phyloP scores from a whole-genome alignment of 768 basidiomycete genomes.

The Tricholoma terreum region DNA sequence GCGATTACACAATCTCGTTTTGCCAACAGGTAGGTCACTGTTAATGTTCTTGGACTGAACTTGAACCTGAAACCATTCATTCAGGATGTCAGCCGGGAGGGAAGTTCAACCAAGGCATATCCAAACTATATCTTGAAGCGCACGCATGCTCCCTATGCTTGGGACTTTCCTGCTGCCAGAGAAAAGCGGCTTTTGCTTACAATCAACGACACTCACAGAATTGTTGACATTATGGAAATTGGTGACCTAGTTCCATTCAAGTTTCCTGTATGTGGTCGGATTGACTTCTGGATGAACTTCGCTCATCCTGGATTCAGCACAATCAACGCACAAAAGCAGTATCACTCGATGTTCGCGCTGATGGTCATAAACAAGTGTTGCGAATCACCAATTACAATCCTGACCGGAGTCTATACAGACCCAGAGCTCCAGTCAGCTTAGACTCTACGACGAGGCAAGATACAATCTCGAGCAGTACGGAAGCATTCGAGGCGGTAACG shows the following conservation, averaged over 20 bases:
- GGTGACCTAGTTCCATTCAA: constrained; percentile 89
- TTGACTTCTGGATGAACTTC: not conserved
- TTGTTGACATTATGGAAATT: constrained; percentile 93
- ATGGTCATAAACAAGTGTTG: constrained; percentile 79
- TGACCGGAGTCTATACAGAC: constrained; percentile 86
- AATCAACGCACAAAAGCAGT: constrained; percentile 60
- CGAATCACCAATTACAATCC: constrained; percentile 85
- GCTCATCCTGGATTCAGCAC: constrained; percentile 33
- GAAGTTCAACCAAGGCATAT: constrained; percentile 34
- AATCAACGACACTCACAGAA: constrained; percentile 57
- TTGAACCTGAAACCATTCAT: constrained; percentile 20
- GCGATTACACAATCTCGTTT: constrained; percentile 63
- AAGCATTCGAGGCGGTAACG: constrained; percentile 82
- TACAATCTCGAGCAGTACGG: constrained; percentile 62
- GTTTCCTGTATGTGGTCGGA: constrained; percentile 54
- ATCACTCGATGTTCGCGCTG: constrained; percentile 91
- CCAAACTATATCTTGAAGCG: constrained; percentile 56
- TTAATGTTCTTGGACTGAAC: not conserved
- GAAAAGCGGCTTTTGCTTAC: constrained; percentile 75
- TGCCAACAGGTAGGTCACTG: constrained; percentile 64
- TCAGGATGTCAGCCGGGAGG: constrained; percentile 44
- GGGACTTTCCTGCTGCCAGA: constrained; percentile 86
- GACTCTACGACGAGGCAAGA: constrained; percentile 58
- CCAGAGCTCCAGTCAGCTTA: constrained; percentile 49
- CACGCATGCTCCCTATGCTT: constrained; percentile 69